Percentiles rank a stretch among this genome's conserved stretches.
These are phyloP conservation scores for Neospora caninum DNA, from an alignment of 169 alveolate species.

Conservation along the genomic window DNA sequence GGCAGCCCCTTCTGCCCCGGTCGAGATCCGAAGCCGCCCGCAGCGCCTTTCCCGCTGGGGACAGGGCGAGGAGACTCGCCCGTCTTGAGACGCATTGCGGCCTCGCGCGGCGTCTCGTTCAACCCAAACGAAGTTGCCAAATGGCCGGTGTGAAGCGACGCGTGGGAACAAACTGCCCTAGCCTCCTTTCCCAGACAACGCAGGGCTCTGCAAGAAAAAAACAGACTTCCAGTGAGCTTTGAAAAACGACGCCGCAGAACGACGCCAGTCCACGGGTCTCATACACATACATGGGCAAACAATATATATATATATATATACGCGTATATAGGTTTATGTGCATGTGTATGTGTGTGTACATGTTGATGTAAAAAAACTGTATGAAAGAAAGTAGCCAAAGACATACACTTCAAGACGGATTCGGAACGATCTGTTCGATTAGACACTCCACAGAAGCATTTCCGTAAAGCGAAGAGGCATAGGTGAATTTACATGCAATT, in stretches of 20 bases:
- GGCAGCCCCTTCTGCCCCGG: too few relatives aligned
- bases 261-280: neutral
- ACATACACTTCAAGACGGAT: too few relatives aligned
- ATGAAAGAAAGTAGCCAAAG: too few relatives aligned
- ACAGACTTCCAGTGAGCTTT: neutral
- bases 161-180: neutral
- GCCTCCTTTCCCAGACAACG: slow-evolving; percentile 5
- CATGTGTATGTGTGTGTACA: too few relatives aligned
- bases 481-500: neutral
- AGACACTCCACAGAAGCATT: too few relatives aligned
- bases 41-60: neutral
- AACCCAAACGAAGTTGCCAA: neutral
- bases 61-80: neutral
- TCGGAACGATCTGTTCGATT: too few relatives aligned
- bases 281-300: neutral
- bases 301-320: neutral
- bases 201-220: neutral
- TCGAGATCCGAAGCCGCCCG: too few relatives aligned
- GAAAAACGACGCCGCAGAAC: too few relatives aligned
- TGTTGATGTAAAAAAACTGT: too few relatives aligned
- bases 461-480: too few relatives aligned
- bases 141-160: neutral
- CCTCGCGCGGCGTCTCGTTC: slow-evolving; percentile 21
- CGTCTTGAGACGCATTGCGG: neutral
- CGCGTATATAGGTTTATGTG: neutral